Base-by-base conservation (phyloP, 164 flowering plant species). In the Vitis vinifera region DNA sequence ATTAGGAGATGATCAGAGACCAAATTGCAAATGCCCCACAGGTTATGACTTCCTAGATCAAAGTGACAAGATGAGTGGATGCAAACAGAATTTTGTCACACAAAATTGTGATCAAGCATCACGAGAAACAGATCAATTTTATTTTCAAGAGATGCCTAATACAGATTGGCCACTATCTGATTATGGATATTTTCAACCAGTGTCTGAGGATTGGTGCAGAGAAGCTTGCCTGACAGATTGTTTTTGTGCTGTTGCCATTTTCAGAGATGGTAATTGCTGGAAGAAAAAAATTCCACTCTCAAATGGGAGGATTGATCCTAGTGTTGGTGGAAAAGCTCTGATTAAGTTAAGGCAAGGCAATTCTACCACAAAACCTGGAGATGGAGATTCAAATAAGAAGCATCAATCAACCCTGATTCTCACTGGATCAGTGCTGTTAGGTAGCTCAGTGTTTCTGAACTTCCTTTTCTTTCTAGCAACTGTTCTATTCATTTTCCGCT, bases 241-340 rank as follows among this genome's bases (percentile, higher is more conserved):
- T 51, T 64, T 78, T 4, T 88, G 96, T 51, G 83, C 78, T 10
- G 83, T 73, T 23, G 88, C 85, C 10, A 70, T 83, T 12, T 83
- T 44, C 59, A 64, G 66, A 29, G 53, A 37, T 13, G 63, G 56
- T 1, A 58, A 14, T 2, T 89, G 91, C 61, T 83, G 79, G 87
- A 84, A 83, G 83, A 89, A 86, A 76, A 80, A 58, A 56, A 23
- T 47, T 27, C 80, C 80, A 15, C 71, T 77, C 11, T 60, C 71
- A 3, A 69, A 84, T 76, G 92, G 92, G 27, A 76, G 77, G 47
- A 2, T 59, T 1, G 73, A 66, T 37, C 7, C 62, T 4, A 8
- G 19, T 2, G 37, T 61, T 3, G 61, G 30, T 10, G 66, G 79
- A 47, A 86, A 52, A 57, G 79, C 84, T 29, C 65, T 83, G 52